A percentile compares a stretch with the other conserved stretches of the same genome.
These are phyloP conservation scores for Tetrahymena borealis DNA, from an alignment of 73 alveolate species.

Conservation along the genomic window DNA sequence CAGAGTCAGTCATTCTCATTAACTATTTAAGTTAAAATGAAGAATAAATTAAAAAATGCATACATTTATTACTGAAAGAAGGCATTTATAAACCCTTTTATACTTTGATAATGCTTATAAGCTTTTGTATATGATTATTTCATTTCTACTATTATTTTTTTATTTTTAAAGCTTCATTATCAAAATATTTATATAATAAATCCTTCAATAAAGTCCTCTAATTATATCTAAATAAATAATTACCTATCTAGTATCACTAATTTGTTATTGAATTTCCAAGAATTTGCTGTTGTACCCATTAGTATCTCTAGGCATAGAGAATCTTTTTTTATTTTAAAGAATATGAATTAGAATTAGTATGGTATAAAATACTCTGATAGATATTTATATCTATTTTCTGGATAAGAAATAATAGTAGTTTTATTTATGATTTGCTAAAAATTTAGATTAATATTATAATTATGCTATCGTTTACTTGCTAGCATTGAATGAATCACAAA, in stretches of 20 bases:
- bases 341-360: too few species aligned
- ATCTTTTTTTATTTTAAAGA: slow-evolving; percentile 11
- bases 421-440: too few species aligned
- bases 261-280: not conserved
- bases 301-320: slow-evolving; percentile 49
- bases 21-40: not conserved
- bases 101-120: too few species aligned
- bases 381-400: too few species aligned
- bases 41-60: slow-evolving; percentile 30
- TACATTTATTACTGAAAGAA: slow-evolving; percentile 41
- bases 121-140: too few species aligned
- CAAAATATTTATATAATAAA: too few species aligned
- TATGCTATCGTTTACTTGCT: slow-evolving; percentile 52
- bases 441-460: slow-evolving; percentile 16
- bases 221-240: not conserved
- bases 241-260: not conserved
- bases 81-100: too few species aligned
- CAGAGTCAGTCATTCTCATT: slow-evolving; percentile 46
- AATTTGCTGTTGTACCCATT: slow-evolving; percentile 5
- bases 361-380: too few species aligned
- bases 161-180: too few species aligned
- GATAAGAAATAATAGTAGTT: too few species aligned
- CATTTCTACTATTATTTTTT: too few species aligned
- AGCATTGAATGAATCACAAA: slow-evolving; percentile 83
- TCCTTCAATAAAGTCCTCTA: too few species aligned